Base-by-base conservation (phyloP, 208 protist species). In the Trypanosoma cruzi region DNA sequence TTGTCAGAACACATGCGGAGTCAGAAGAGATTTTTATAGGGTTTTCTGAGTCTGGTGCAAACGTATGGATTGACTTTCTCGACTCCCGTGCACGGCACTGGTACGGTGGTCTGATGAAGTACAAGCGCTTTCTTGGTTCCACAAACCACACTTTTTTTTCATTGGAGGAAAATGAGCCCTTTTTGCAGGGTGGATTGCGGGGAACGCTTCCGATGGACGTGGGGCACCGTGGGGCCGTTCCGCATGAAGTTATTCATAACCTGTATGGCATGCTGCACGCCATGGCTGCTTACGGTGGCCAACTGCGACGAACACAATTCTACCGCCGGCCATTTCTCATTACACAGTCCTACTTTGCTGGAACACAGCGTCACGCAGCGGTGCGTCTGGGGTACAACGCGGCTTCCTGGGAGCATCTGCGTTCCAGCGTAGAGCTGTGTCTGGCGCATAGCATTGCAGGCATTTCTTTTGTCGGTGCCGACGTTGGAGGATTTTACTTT, bases 241-340 rank as follows among this genome's bases (percentile, higher is more conserved):
- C 94, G 50, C 98, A 99, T 72, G 71, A 95, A 24, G 91, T 99
- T 50, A 73, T 99, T 49, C 98, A 99, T 84, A 99, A 99, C 83
- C 59, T 98, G 26, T 99, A 99, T 63, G 92, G 98, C 4, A 84
- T 93, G 40, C 80, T 90, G 66, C 82, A 93, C 48, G 71, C 83
- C n/a, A 75, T 87, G 60, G 77, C 92, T 0, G 77, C 77, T 22
- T 78, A 81, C 64, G 49, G 94, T 22, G 97, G 97, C 22, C 78
- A 94, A 28, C 50, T 96, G 42, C 61, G 68, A 2, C 80, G 96
- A 56, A 85, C 64, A 34, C 54, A 63, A 61, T 75, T 81, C 60
- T 42, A 74, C 22, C 55, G 74, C 28, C 90, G 98, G 7, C 96
- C 98, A 18, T 98, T 99, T 66, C 82, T 98, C 14, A 81, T 99